Percentiles rank a stretch among this genome's conserved stretches.
phyloP scores from a whole-genome alignment of 352 stramenopile genomes.

The Elongisporangium anandrum region DNA sequence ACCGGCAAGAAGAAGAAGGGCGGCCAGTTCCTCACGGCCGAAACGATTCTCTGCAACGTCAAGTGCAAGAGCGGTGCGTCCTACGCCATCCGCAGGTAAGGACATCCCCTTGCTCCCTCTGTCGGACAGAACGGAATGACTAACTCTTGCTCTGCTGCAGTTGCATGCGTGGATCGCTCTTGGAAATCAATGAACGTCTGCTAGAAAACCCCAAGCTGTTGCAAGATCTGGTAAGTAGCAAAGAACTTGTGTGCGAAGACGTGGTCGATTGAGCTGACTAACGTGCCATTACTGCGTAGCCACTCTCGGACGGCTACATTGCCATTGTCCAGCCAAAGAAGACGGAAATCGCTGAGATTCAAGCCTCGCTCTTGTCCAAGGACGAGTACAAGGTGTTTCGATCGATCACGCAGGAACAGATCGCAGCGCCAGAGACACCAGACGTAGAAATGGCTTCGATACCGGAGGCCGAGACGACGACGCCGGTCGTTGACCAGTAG shows the following conservation, averaged over 20 bases:
- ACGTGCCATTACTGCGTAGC: slow-evolving; percentile 13
- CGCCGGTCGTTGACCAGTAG: background rate
- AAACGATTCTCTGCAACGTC: slow-evolving; percentile 63
- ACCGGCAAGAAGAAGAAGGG: slow-evolving; percentile 88
- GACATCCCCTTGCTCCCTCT: background rate
- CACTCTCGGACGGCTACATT: slow-evolving; percentile 70
- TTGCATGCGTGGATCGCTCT: slow-evolving; percentile 74
- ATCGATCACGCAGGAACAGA: slow-evolving; percentile 16
- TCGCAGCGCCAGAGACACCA: background rate
- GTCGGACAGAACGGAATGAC: background rate
- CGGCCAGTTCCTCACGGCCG: slow-evolving; percentile 62
- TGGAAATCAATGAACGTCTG: slow-evolving; percentile 77
- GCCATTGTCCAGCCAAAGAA: slow-evolving; percentile 83
- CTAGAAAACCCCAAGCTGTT: slow-evolving; percentile 52
- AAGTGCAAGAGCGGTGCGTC: slow-evolving; percentile 54
- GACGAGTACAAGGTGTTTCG: slow-evolving; percentile 73
- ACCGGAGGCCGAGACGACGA: slow-evolving; percentile 2
- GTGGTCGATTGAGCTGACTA: background rate
- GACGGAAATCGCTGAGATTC: slow-evolving; percentile 72
- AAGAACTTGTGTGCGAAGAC: background rate
- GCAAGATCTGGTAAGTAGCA: slow-evolving; percentile 28
- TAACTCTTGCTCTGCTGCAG: slow-evolving; percentile 13
- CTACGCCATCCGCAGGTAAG: slow-evolving; percentile 56
- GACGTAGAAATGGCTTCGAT: slow-evolving; percentile 4
- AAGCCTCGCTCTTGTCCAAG: slow-evolving; percentile 76